Evolutionary conservation across 1,284 basidiomycete species (phyloP), one percentile per base, ranked within the genome.

Genomic region (Apiotrichum mycotoxinovorans): DNA sequence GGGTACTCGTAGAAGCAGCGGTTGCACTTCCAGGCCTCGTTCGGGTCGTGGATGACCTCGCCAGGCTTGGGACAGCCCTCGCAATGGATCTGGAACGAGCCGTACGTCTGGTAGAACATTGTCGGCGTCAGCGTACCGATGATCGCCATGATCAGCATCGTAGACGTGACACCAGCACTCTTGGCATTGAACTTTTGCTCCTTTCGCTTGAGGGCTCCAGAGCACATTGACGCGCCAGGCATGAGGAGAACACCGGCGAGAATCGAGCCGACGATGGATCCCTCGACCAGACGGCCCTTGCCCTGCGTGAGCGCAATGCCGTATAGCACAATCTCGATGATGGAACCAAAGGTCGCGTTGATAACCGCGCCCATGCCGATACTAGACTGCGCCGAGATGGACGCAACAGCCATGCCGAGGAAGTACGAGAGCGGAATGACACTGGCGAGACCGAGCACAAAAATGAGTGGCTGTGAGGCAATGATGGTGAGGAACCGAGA

Each of bases 361-460:
- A 99, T 98, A 66, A 98, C 95, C 0, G 96, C 96, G 61, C 96
- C 96, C 93, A 98, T 98, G 15, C 96, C 96, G 63, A 99, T 99
- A 17, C 89, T 93, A 0, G 91, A 95, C 74, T 98, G 96, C 0
- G 96, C 95, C 23, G 90, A 93, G 72, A 99, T 98, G 50, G 91
- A 94, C 0, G 96, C 96, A 55, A 99, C 96, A 2, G 96, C 96
- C 96, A 98, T 98, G 23, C 96, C 96, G 70, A 99, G 98, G 79
- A 97, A 99, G 81, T 98, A 99, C 9, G 91, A 94, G 9, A 99
- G 82, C 0, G 96, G 96, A 62, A 99, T 97, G 66, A 99, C 92
- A 65, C 89, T 92, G 20, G 89, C 84, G 34, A 99, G 81, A 64
- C 89, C 85, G 68, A 95, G 78, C 43, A 91, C 68, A 74, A 99